Evolutionary conservation across 2,329 filamentous ascomycete genomes (phyloP), one percentile per base, ranked within the genome.

Genomic region (Ophiostoma pallidulum): DNA sequence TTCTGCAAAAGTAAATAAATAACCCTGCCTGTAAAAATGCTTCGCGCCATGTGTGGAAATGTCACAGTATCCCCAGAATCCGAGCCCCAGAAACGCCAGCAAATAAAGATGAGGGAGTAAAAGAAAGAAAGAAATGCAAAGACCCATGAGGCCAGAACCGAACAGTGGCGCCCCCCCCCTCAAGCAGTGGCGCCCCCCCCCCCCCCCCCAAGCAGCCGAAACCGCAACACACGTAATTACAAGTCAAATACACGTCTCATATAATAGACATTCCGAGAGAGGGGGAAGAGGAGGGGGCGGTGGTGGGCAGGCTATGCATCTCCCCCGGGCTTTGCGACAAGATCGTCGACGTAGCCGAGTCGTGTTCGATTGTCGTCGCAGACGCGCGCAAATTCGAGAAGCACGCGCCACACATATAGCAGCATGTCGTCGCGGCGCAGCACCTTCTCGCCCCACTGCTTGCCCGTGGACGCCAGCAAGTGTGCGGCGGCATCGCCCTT

Each of bases 361-460:
- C 54, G 62, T 8, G 71, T 60, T 29, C 71, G 59, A 41, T 68
- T 64, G 47, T 68, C 66, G 48, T 72, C 71, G 45, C 64, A 68
- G 16, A 78, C 64, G 29, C 75, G 61, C 20, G 71, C 75, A 63
- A 74, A 79, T 58, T 80, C 77, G 33, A 80, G 64, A 33, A 80
- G 62, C 51, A 86, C 54, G 35, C 81, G 67, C 64, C 77, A 78
- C 18, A 80, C 70, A 58, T 86, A 86, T 8, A 86, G 66, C 50
- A 72, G 64, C 78, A 84, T 84, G 56, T 85, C 81, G 50, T 82
- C 78, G 24, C 70, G 69, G 45, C 82, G 64, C 14, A 85, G 66
- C 3, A 80, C 79, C 61, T 68, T 70, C 53, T 77, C 72, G 1
- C 76, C 72, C 82, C 82, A 86, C 13, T 66, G 62, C 57, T 74